Percentiles rank a stretch among this genome's conserved stretches.
These are phyloP conservation scores for Colletotrichum agaves DNA, from an alignment of 2,329 filamentous ascomycete genomes.

Conservation along the genomic window DNA sequence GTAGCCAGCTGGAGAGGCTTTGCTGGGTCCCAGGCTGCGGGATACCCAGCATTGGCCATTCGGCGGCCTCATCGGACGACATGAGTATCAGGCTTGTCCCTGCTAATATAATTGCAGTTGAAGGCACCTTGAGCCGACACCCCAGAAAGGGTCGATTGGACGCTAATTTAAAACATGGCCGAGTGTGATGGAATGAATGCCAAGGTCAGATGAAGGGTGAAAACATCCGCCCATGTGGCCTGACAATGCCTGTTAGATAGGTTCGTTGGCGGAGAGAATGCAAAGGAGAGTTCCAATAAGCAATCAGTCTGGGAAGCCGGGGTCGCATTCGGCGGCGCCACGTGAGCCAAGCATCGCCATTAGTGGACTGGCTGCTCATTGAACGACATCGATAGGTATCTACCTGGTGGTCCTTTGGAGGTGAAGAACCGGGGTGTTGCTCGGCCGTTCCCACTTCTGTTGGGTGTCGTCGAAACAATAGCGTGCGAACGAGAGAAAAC, in stretches of 20 bases:
- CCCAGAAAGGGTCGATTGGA: not conserved
- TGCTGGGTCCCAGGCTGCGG: slow-evolving; percentile 1
- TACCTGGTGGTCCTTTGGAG: not conserved
- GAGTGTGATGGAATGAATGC: slow-evolving; percentile 8
- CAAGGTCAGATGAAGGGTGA: not conserved
- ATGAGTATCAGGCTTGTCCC: slow-evolving; percentile 4
- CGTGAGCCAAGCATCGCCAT: slow-evolving; percentile 32
- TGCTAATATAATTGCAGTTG: slow-evolving; percentile 3
- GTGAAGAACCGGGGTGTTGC: slow-evolving; percentile 20
- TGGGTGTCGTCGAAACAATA: slow-evolving; percentile 30
- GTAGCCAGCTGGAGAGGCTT: slow-evolving; percentile 3
- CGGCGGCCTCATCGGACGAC: slow-evolving; percentile 7
- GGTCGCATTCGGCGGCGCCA: slow-evolving; percentile 27
- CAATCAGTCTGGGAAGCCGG: slow-evolving; percentile 23
- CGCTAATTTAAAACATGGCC: not conserved
- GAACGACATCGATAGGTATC: slow-evolving; percentile 14
- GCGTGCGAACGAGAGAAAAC: slow-evolving; percentile 7
- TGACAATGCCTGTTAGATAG: not conserved
- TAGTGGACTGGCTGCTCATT: slow-evolving; percentile 28
- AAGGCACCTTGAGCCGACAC: not conserved
- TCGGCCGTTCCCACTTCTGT: slow-evolving; percentile 30
- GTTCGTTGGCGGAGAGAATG: not conserved
- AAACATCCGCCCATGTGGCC: slow-evolving; percentile 3
- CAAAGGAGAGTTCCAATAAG: not conserved
- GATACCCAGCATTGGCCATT: slow-evolving; percentile 25